Conservation (phyloP, 139 green algal genomes). For the Asterochloris erici region DNA sequence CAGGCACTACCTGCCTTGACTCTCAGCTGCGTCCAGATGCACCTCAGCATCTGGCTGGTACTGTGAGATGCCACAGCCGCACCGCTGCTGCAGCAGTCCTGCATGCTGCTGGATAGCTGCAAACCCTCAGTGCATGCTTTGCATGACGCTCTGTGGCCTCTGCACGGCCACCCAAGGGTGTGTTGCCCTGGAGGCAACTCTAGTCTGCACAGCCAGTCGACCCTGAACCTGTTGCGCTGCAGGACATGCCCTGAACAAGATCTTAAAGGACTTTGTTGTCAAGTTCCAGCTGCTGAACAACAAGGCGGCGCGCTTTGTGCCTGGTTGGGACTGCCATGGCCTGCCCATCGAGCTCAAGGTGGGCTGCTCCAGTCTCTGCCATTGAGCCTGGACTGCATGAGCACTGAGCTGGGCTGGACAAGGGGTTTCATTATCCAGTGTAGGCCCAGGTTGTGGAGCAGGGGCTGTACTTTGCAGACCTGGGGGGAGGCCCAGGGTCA, state of each 20-base stretch:
- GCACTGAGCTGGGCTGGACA: background rate
- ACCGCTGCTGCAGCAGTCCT: no score
- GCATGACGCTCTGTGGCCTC: background rate
- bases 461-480: background rate
- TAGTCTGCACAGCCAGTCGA: background rate
- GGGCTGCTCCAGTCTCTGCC: no score
- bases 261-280: slow-evolving; percentile 97
- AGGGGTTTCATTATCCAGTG: background rate
- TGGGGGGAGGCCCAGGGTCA: background rate
- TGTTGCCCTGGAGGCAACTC: background rate
- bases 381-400: background rate
- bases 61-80: no score
- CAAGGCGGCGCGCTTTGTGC: slow-evolving; percentile 75
- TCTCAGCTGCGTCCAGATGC: no score
- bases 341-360: slow-evolving; percentile 99
- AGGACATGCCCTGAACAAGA: slow-evolving; percentile 98
- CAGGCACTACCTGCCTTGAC: no score
- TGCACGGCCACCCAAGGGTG: background rate
- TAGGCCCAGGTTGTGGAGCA: background rate
- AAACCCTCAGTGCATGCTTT: background rate
- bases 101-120: no score
- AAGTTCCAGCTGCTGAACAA: slow-evolving; percentile 72
- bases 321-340: slow-evolving; percentile 98
- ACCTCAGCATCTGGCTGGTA: no score
- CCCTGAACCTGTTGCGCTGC: background rate